Percentiles rank a stretch among this genome's conserved stretches.
Evolutionary conservation across 441 rosid species (phyloP).

Genomic region (Populus hybrid): DNA sequence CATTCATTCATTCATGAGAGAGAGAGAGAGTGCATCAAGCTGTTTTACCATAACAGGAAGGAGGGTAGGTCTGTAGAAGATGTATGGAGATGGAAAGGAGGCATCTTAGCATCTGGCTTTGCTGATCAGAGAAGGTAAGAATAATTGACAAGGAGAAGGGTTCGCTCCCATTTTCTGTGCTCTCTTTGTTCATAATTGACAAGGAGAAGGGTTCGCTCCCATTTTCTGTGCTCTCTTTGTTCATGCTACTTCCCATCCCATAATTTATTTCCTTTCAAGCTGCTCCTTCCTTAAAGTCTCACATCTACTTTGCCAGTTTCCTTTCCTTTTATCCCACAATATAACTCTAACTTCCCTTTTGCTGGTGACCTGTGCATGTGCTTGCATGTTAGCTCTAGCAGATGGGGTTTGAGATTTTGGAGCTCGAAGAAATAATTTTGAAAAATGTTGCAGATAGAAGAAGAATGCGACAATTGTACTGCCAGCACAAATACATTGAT

Average conservation of each 20-base stretch:
- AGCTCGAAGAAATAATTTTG: no score
- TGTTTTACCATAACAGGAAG: constrained; percentile 37
- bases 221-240: no score
- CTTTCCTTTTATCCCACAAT: not conserved
- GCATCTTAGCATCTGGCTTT: constrained; percentile 79
- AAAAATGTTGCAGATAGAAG: no score
- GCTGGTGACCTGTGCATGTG: not conserved
- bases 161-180: no score
- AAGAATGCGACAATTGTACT: no score
- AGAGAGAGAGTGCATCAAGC: no score
- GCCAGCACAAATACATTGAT: no score
- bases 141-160: constrained; percentile 17
- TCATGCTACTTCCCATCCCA: constrained; percentile 20
- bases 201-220: no score
- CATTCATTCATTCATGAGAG: not conserved
- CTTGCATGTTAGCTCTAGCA: not conserved
- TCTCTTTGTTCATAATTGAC: not conserved
- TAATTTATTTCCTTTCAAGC: constrained; percentile 3
- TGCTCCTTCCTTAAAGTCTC: constrained; percentile 9
- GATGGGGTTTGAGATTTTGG: not conserved
- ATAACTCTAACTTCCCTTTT: not conserved
- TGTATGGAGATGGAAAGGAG: constrained; percentile 55
- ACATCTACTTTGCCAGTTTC: constrained; percentile 24
- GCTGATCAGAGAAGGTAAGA: constrained; percentile 27
- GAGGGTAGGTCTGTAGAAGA: constrained; percentile 59